Evolutionary conservation across 163 green algal genomes (phyloP).

Genomic region (Scenedesmus sp.): DNA sequence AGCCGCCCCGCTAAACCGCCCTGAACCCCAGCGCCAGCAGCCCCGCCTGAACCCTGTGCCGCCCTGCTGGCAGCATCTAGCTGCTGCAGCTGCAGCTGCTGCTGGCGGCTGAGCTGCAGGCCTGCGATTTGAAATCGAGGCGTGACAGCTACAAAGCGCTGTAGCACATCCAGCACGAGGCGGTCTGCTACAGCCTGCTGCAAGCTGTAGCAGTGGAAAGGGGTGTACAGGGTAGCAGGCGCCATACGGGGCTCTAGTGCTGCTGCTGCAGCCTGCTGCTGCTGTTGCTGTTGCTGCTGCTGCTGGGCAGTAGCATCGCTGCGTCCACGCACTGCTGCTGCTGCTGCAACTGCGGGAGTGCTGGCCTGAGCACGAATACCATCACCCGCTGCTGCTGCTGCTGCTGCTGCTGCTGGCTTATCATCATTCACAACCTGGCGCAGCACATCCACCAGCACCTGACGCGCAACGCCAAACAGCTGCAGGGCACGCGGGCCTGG

Average conservation of each 20-base stretch:
- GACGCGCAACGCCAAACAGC: constrained; percentile 57
- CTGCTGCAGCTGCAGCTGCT: not conserved
- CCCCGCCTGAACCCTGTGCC: not conserved
- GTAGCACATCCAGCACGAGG: constrained; percentile 58
- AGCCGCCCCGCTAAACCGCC: not conserved
- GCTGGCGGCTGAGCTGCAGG: constrained; percentile 14
- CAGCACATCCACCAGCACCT: constrained; percentile 45
- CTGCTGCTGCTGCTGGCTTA: not conserved
- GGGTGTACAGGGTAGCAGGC: constrained; percentile 45
- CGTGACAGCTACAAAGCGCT: constrained; percentile 55
- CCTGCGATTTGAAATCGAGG: constrained; percentile 54
- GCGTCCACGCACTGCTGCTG: not conserved
- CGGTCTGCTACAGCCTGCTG: constrained; percentile 52
- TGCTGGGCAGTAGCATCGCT: not conserved
- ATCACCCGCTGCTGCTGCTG: constrained; percentile 8
- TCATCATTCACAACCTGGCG: not conserved
- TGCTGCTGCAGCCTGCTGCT: constrained; percentile 24
- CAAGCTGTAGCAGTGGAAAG: constrained; percentile 62
- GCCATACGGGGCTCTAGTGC: not conserved
- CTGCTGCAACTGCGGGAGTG: not conserved
- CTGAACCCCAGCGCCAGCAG: not conserved
- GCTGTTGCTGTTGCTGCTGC: not conserved
- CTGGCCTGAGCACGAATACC: not conserved
- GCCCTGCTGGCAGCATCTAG: constrained; percentile 1
- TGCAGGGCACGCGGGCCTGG: constrained; percentile 55